phyloP scores from a whole-genome alignment of 139 green algal genomes.

The Chlorella sorokiniana region DNA sequence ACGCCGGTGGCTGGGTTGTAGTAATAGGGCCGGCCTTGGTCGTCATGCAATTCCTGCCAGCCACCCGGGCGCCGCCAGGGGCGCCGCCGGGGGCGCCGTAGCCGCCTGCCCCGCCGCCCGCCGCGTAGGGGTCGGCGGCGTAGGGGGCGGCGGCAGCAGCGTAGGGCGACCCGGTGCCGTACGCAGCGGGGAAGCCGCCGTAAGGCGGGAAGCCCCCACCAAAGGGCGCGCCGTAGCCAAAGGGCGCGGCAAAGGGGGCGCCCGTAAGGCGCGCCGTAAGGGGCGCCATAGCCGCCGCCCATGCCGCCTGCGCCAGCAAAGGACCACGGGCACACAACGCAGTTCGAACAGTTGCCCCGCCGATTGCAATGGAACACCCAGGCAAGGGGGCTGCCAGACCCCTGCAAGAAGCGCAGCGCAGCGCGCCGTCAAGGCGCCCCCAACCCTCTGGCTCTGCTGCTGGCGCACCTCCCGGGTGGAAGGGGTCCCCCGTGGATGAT shows the following conservation, averaged over 20 bases:
- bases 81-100: conserved; percentile 5
- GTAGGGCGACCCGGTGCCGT: not conserved
- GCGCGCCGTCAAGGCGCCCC: no score
- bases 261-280: conserved; percentile 26
- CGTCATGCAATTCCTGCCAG: conserved; percentile 79
- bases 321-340: no score
- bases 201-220: conserved; percentile 22
- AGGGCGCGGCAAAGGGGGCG: conserved; percentile 27
- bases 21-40: conserved; percentile 85
- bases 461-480: conserved; percentile 8
- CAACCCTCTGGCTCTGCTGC: not conserved
- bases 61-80: no score
- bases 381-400: no score
- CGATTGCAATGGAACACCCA: no score
- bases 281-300: not conserved
- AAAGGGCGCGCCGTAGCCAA: conserved; percentile 4
- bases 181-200: conserved; percentile 25
- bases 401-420: no score
- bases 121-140: conserved; percentile 18
- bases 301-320: conserved; percentile 4
- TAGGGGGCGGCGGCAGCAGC: not conserved
- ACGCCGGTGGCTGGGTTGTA: conserved; percentile 89
- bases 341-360: no score
- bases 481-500: conserved; percentile 48
- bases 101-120: conserved; percentile 9